These are phyloP conservation scores for Stachybotrys echinatus DNA, from an alignment of 2,329 filamentous ascomycete species.

Conservation along the genomic window DNA sequence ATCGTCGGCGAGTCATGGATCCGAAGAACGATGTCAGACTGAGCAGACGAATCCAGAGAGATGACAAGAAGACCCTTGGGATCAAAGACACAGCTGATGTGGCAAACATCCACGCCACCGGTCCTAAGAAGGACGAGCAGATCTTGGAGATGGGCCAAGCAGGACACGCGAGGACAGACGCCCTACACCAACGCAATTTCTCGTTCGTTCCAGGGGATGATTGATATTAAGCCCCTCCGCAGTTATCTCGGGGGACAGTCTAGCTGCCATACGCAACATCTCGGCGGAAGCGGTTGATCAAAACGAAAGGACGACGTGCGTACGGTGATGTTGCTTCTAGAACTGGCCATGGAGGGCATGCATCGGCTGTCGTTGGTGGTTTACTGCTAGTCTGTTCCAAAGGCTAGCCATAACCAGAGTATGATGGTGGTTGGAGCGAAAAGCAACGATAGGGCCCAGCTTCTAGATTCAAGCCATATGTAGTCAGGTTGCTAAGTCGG, in stretches of 20 bases:
- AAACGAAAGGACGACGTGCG: too few relatives aligned
- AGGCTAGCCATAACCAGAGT: too few relatives aligned
- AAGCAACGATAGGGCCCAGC: too few relatives aligned
- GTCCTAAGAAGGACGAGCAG: background rate
- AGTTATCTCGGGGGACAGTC: background rate
- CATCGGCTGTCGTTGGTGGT: too few relatives aligned
- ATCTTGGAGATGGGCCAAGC: background rate
- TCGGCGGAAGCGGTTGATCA: too few relatives aligned
- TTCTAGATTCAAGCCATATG: too few relatives aligned
- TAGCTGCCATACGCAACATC: background rate
- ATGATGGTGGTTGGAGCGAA: too few relatives aligned
- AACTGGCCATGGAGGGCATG: too few relatives aligned
- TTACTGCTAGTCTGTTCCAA: too few relatives aligned
- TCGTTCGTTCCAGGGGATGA: background rate
- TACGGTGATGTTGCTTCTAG: too few relatives aligned
- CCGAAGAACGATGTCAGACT: background rate
- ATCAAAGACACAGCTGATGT: background rate
- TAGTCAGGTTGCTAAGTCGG: too few relatives aligned
- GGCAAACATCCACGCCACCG: background rate
- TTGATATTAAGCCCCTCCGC: background rate
- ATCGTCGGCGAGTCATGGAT: background rate
- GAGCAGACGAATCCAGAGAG: background rate
- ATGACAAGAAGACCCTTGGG: too few relatives aligned
- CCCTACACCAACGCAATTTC: background rate
- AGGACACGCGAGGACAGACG: background rate